A percentile compares a stretch with the other conserved stretches of the same genome.
phyloP scores from a whole-genome alignment of 2,329 filamentous ascomycete genomes.

The Lachnellula hyalina region DNA sequence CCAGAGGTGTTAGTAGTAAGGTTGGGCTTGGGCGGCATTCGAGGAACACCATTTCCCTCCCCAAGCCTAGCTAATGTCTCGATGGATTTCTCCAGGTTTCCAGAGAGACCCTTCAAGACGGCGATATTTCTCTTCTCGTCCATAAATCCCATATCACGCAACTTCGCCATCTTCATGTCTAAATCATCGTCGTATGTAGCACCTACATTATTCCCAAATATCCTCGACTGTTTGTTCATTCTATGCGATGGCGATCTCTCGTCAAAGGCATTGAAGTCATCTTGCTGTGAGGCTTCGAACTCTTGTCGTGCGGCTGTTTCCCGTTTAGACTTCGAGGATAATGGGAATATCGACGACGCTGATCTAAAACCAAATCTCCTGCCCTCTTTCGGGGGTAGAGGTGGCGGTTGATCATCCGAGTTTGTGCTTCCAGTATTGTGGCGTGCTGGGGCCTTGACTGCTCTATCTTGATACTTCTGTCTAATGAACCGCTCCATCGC shows the following conservation, averaged over 20 bases:
- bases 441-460: constrained; percentile 41
- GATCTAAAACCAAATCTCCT: constrained; percentile 58
- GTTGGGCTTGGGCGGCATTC: constrained; percentile 25
- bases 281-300: constrained; percentile 5
- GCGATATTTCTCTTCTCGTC: constrained; percentile 77
- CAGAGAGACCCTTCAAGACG: constrained; percentile 75
- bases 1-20: constrained; percentile 31
- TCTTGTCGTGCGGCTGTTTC: constrained; percentile 19
- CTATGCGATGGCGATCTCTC: constrained; percentile 24
- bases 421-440: constrained; percentile 39
- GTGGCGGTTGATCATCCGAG: constrained; percentile 50
- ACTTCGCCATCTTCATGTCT: constrained; percentile 68
- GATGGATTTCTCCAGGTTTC: constrained; percentile 79
- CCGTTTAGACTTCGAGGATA: constrained; percentile 44
- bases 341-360: constrained; percentile 47
- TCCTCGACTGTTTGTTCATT: constrained; percentile 54
- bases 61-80: constrained; percentile 80
- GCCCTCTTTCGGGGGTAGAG: constrained; percentile 57
- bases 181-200: constrained; percentile 50
- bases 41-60: constrained; percentile 51
- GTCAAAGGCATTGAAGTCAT: no score
- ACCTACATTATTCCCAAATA: constrained; percentile 65
- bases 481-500: constrained; percentile 95
- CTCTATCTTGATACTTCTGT: constrained; percentile 75
- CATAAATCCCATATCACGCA: constrained; percentile 87